Evolutionary conservation across 2,329 filamentous ascomycete genomes (phyloP), one percentile per base, ranked within the genome.

Genomic region (Fusarium napiforme): DNA sequence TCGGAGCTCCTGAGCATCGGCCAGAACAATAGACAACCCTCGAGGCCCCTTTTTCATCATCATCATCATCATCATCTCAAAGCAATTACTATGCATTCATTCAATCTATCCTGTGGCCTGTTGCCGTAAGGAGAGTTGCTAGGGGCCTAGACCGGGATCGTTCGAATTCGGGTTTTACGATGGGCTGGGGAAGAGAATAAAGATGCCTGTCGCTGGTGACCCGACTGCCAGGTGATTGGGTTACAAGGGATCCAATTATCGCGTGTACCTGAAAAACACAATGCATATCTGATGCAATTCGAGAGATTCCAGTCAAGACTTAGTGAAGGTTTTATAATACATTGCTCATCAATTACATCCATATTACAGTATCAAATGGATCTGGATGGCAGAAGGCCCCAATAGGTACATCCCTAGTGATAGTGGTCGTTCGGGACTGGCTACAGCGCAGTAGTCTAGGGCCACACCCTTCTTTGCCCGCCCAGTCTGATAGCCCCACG

Each of bases 101-200:
- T n/a, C 37, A 57, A 45, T 21, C 5, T 32, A 40, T 46, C 42
- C 26, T 66, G 37, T 66, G 60, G 39, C 26, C 36, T 50, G 49
- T 46, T 30, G 23, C 42, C 40, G 47, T 46, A 42, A 30, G 58
- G 42, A 43, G 60, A 55, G 37, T 32, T 50, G 37, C 52, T 46
- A 40, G 37, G 56, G 40, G 50, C 59, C 50, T 34, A 32, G 56
- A 32, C 64, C 56, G 47, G 57, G 45, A 52, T 36, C 34, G 46
- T 43, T 73, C 71, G 67, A 74, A 58, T 73, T 73, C 70, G 71
- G 66, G 53, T 55, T 70, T 23, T 37, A 28, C 28, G 10, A 36
- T 61, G 39, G 46, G 39, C 55, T 69, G 60, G 69, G 30, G 49
- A 60, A 60, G 55, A 60, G 49, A 65, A 57, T 62, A 37, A 49